phyloP scores from a whole-genome alignment of 2,329 filamentous ascomycete genomes.

The Tolypocladium sp. region DNA sequence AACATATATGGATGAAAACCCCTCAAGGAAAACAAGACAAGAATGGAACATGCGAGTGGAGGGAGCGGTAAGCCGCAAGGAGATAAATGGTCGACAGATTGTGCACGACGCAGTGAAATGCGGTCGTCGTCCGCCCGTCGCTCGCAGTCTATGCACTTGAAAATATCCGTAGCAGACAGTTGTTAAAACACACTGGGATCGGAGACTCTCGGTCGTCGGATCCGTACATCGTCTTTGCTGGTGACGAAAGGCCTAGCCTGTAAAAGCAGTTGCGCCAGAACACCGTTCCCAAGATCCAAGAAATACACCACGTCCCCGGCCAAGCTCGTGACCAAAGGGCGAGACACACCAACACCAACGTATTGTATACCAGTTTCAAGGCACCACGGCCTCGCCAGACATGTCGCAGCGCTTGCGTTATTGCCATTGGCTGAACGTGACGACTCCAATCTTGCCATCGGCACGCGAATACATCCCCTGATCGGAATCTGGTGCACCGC shows the following conservation, averaged over 20 bases:
- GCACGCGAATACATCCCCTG: conserved; percentile 25
- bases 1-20: not conserved
- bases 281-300: not conserved
- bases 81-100: not conserved
- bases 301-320: not conserved
- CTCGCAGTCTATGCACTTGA: not conserved
- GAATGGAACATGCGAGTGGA: not conserved
- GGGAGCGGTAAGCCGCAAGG: not conserved
- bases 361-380: not conserved
- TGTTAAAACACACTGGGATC: not conserved
- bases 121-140: not conserved
- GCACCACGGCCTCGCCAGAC: not conserved
- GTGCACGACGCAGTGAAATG: not conserved
- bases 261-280: not conserved
- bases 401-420: not conserved
- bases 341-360: not conserved
- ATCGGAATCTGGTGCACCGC: conserved; percentile 16
- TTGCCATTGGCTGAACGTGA: conserved; percentile 20
- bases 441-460: conserved; percentile 20
- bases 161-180: not conserved
- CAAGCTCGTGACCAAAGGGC: too few species aligned
- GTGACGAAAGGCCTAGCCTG: not conserved
- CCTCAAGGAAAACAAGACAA: not conserved
- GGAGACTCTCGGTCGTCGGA: not conserved
- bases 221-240: not conserved